phyloP scores from a whole-genome alignment of 805 yeast genomes.

The Saccharomycopsis javanensis region DNA sequence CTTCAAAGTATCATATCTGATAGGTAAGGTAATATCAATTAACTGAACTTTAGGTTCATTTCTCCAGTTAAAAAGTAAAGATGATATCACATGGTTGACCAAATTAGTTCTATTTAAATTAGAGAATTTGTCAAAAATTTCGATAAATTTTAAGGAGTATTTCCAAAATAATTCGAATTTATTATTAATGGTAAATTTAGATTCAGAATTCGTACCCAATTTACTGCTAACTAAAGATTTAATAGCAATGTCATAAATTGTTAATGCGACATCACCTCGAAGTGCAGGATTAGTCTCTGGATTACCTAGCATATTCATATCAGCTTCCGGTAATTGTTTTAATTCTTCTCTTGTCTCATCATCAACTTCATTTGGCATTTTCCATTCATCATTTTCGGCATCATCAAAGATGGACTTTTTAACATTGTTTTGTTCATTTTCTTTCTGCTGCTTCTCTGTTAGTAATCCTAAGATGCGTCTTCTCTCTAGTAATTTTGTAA shows the following conservation, averaged over 20 bases:
- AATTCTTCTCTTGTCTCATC: slow-evolving; percentile 35
- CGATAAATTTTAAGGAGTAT: slow-evolving; percentile 35
- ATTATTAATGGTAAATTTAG: slow-evolving; percentile 24
- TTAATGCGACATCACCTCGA: slow-evolving; percentile 61
- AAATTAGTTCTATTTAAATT: slow-evolving; percentile 62
- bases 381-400: slow-evolving; percentile 28
- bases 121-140: slow-evolving; percentile 57
- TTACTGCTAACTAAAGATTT: slow-evolving; percentile 31
- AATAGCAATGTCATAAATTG: slow-evolving; percentile 61
- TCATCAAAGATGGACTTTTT: slow-evolving; percentile 25
- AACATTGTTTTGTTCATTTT: slow-evolving; percentile 32
- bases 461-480: slow-evolving; percentile 72
- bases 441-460: slow-evolving; percentile 60
- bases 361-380: slow-evolving; percentile 47
- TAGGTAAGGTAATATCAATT: slow-evolving; percentile 55
- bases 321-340: slow-evolving; percentile 75
- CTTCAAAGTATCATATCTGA: slow-evolving; percentile 41
- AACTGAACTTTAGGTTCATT: slow-evolving; percentile 32
- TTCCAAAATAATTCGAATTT: slow-evolving; percentile 30
- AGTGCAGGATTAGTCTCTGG: slow-evolving; percentile 77
- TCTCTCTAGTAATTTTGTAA: slow-evolving; percentile 74
- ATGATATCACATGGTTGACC: slow-evolving; percentile 51
- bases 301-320: slow-evolving; percentile 73
- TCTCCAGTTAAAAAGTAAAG: slow-evolving; percentile 36
- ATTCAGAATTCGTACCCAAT: slow-evolving; percentile 24